phyloP scores from a whole-genome alignment of 192 early-diverging fungal species.

The Ambispora gerdemannii region DNA sequence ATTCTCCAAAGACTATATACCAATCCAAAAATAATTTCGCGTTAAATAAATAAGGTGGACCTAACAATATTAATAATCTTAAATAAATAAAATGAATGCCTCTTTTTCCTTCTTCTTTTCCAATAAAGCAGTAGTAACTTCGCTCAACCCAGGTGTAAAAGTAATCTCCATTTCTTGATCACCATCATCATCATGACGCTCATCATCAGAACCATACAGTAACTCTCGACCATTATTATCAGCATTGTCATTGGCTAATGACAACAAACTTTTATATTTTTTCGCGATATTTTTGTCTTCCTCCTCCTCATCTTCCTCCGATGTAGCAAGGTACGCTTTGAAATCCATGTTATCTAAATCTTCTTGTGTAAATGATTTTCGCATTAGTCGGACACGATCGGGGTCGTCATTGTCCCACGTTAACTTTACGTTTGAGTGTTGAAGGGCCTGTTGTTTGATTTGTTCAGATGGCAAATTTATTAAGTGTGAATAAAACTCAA shows the following conservation, averaged over 20 bases:
- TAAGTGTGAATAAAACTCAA: no score
- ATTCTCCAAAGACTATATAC: slow-evolving; percentile 51
- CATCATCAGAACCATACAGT: slow-evolving; percentile 40
- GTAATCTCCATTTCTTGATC: slow-evolving; percentile 90
- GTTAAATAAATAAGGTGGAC: no score
- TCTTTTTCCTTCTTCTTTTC: slow-evolving; percentile 49
- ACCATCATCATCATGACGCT: slow-evolving; percentile 41
- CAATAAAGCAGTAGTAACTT: slow-evolving; percentile 56
- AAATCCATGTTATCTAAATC: slow-evolving; percentile 92
- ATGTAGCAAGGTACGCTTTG: slow-evolving; percentile 79
- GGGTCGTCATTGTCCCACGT: slow-evolving; percentile 96
- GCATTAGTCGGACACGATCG: slow-evolving; percentile 72
- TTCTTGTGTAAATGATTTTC: slow-evolving; percentile 81
- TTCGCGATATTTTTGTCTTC: slow-evolving; percentile 47
- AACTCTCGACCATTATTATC: no score
- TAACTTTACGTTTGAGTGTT: slow-evolving; percentile 89
- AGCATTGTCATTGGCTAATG: slow-evolving; percentile 35
- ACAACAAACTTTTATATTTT: slow-evolving; percentile 51
- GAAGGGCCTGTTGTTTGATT: slow-evolving; percentile 59
- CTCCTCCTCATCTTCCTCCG: slow-evolving; percentile 61
- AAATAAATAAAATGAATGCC: neutral
- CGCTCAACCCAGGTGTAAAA: slow-evolving; percentile 87
- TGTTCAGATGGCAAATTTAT: no score
- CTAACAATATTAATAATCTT: no score
- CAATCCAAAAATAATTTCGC: no score